Conservation (phyloP, 371 early-diverging fungal genomes). For the Phascolomyces articulosus region DNA sequence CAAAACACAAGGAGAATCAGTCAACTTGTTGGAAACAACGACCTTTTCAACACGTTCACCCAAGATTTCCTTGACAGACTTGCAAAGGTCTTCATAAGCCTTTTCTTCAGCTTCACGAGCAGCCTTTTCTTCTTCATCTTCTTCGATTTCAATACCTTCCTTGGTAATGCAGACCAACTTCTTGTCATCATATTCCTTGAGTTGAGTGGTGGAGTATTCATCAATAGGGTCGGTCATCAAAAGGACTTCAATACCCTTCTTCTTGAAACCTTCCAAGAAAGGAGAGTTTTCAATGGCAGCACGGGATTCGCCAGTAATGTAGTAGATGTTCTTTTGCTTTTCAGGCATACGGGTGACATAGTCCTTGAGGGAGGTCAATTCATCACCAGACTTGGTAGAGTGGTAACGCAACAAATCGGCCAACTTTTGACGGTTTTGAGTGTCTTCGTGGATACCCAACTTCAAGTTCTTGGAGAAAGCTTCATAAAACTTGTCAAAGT, state of each 20-base stretch:
- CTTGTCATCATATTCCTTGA: conserved; percentile 99
- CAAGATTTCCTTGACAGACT: conserved; percentile 87
- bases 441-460: conserved; percentile 79
- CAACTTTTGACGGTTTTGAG: conserved; percentile 67
- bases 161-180: conserved; percentile 97
- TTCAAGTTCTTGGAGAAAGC: conserved; percentile 75
- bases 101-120: conserved; percentile 87
- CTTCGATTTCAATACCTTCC: conserved; percentile 98
- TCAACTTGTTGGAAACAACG: conserved; percentile 90
- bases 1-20: conserved; percentile 96
- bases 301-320: conserved; percentile 97
- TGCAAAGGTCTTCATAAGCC: conserved; percentile 83
- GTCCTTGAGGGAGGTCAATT: conserved; percentile 72
- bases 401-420: conserved; percentile 75
- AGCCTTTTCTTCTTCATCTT: conserved; percentile 96
- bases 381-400: conserved; percentile 68
- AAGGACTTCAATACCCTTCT: conserved; percentile 96
- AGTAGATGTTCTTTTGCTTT: conserved; percentile 90
- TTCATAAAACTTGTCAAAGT: conserved; percentile 77
- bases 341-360: conserved; percentile 84
- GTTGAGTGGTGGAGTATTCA: conserved; percentile 96
- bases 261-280: conserved; percentile 98
- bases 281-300: conserved; percentile 96
- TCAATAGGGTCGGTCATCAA: conserved; percentile 96
- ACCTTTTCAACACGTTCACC: conserved; percentile 99